These are phyloP conservation scores for Herpotrichia juniperi DNA, from an alignment of 2,329 filamentous ascomycete species.

Conservation along the genomic window DNA sequence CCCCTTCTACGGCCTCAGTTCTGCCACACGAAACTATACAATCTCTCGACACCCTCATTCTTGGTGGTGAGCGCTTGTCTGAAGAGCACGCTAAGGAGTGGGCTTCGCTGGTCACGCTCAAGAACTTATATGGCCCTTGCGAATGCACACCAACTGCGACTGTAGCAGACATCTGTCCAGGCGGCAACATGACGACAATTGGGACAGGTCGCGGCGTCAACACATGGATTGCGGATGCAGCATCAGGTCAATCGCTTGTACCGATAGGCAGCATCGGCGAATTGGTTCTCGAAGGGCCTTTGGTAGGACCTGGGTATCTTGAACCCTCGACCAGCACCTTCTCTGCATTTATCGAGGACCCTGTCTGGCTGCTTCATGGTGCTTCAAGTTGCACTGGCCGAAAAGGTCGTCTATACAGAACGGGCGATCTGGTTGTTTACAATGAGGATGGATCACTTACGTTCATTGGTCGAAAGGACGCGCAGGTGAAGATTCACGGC, in stretches of 20 bases:
- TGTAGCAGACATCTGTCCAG: slow-evolving; percentile 4
- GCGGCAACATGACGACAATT: slow-evolving; percentile 3
- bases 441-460: slow-evolving; percentile 9
- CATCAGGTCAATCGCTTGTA: slow-evolving; percentile 23
- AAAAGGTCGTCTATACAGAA: slow-evolving; percentile 10
- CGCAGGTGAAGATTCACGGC: slow-evolving; percentile 16
- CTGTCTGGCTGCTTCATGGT: slow-evolving; percentile 3
- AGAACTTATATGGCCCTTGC: slow-evolving; percentile 6
- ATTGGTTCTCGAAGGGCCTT: slow-evolving; percentile 16
- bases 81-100: too few relatives aligned
- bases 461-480: slow-evolving; percentile 16
- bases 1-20: too few relatives aligned
- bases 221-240: slow-evolving; percentile 32
- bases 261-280: slow-evolving; percentile 50
- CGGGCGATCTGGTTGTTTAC: slow-evolving; percentile 13
- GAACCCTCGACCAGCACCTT: slow-evolving; percentile 22
- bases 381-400: background rate
- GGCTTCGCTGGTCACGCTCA: background rate
- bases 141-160: slow-evolving; percentile 1
- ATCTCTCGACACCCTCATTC: too few relatives aligned
- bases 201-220: slow-evolving; percentile 1
- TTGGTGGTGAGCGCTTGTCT: too few relatives aligned
- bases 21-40: too few relatives aligned
- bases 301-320: slow-evolving; percentile 18
- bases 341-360: slow-evolving; percentile 30